Evolutionary conservation across 345 rosid species (phyloP).

Genomic region (Salix brachista): DNA sequence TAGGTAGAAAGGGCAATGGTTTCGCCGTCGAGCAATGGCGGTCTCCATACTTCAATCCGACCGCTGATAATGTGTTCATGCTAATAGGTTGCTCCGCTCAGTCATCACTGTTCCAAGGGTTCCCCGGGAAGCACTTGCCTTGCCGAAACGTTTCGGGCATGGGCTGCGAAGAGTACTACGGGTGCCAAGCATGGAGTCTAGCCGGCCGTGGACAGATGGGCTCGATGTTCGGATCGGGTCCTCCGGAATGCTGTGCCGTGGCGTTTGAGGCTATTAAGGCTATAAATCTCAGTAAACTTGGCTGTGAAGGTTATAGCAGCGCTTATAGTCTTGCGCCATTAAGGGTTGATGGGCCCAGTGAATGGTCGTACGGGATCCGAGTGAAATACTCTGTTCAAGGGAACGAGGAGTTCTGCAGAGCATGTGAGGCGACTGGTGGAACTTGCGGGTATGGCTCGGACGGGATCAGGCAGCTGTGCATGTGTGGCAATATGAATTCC

Average conservation of each 20-base stretch:
- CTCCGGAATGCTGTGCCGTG: constrained; percentile 79
- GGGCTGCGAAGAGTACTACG: constrained; percentile 84
- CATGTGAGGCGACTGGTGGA: constrained; percentile 83
- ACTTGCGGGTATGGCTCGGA: constrained; percentile 67
- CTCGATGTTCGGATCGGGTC: constrained; percentile 42
- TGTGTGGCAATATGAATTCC: constrained; percentile 63
- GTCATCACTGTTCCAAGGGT: constrained; percentile 84
- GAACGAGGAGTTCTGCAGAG: constrained; percentile 62
- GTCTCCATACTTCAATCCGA: constrained; percentile 60
- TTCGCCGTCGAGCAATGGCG: constrained; percentile 79
- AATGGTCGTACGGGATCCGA: constrained; percentile 76
- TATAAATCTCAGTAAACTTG: constrained; percentile 59
- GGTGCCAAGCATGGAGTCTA: constrained; percentile 67
- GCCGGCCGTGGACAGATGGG: constrained; percentile 38
- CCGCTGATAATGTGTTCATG: constrained; percentile 77
- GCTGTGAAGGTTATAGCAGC: constrained; percentile 83
- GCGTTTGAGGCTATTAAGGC: constrained; percentile 69
- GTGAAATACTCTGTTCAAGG: constrained; percentile 73
- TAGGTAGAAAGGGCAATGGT: constrained; percentile 78
- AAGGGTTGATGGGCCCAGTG: constrained; percentile 42
- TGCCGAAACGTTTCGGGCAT: constrained; percentile 84
- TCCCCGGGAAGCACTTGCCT: constrained; percentile 73
- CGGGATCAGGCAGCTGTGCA: constrained; percentile 63
- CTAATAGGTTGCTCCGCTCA: constrained; percentile 71
- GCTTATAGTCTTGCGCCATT: constrained; percentile 73